These are phyloP conservation scores for Tricholoma furcatifolium DNA, from an alignment of 768 basidiomycete species.

Conservation along the genomic window DNA sequence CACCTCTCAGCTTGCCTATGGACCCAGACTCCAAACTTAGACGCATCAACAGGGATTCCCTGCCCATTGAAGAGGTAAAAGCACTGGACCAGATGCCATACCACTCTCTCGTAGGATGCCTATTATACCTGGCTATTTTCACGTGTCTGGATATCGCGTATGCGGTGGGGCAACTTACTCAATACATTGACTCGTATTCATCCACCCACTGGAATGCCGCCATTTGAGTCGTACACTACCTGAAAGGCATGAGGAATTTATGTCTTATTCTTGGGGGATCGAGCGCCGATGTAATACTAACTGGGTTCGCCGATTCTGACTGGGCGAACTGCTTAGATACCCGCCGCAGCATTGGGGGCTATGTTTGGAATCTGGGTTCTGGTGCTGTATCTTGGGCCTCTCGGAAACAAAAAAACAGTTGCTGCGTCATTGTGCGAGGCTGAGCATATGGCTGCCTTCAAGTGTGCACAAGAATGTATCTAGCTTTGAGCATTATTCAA, in stretches of 20 bases:
- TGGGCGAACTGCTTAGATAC: no score
- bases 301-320: no score
- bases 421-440: no score
- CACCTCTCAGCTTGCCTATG: constrained; percentile 13
- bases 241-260: background rate
- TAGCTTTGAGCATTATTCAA: no score
- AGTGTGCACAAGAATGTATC: no score
- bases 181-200: constrained; percentile 27
- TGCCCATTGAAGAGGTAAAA: background rate
- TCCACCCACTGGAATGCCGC: constrained; percentile 26
- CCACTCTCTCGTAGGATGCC: constrained; percentile 13
- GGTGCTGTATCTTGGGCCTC: no score
- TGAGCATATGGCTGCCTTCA: no score
- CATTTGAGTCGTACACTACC: constrained; percentile 16
- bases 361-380: no score
- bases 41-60: background rate
- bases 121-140: constrained; percentile 18
- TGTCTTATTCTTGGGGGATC: constrained; percentile 12
- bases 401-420: no score
- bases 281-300: background rate
- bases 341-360: no score
- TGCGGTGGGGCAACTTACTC: constrained; percentile 22
- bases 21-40: constrained; percentile 15
- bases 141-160: constrained; percentile 25
- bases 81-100: background rate